Evolutionary conservation across 2,329 filamentous ascomycete species (phyloP), one percentile per base, ranked within the genome.

Genomic region (Laburnicola sp.): DNA sequence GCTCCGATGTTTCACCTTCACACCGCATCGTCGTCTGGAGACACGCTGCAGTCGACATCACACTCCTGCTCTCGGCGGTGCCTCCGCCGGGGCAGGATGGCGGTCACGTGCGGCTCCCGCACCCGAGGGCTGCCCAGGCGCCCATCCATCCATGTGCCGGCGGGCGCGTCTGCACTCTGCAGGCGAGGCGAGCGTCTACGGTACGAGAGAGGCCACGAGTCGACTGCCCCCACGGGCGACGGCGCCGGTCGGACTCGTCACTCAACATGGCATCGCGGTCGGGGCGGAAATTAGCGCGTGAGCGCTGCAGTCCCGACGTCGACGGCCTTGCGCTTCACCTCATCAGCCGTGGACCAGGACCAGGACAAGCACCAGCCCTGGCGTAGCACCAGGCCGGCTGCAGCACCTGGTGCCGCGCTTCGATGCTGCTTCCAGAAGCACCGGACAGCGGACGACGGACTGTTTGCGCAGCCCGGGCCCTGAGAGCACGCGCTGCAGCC

Each of bases 391-490:
- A 37, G 43, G 54, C 51, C 48, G 51, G 34, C 27, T 32, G 36
- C 32, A 38, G 56, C 48, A 48, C 53, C 43, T 48, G 34, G 38
- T 46, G 50, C 30, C 39, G 47, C 28, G 21, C 43, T 49, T 52
- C 49, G 21, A 50, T 48, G 25, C 42, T 22, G 38, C 47, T 57
- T 57, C 54, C 44, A 50, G 54, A 57, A 57, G 50, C 37, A 37
- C 27, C 50, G 41, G 31, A 42, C 16, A 16, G 16, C 16, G 16
- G 16, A 16, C 16, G 16, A 16, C 16, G 16, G 34, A 50, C 40
- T 38, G 34, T 39, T 44, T 47, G 36, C 45, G 53, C 55, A 38
- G 34, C 59, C 64, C 54, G 59, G 52, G 55, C 50, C 43, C 50
- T 56, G 37, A 57, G 59, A 56, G 46, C 46, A 48, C 38, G 46